A percentile compares a stretch with the other conserved stretches of the same genome.
Conservation (phyloP, 495 filamentous ascomycete species). For the Penicillium herquei region DNA sequence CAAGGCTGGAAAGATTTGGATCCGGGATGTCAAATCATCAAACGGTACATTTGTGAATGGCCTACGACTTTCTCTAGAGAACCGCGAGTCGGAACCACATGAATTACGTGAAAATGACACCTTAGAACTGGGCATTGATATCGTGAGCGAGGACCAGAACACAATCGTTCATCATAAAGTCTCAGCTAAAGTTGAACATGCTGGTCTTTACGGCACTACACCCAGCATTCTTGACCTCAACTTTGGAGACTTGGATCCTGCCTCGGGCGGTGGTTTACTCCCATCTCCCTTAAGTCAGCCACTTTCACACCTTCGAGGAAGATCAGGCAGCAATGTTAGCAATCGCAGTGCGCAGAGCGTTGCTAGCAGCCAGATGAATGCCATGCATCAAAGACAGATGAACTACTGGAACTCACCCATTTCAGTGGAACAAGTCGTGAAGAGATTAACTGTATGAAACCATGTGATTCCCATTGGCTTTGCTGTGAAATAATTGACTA, state of each 20-base stretch:
- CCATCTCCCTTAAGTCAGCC: constrained; percentile 56
- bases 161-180: constrained; percentile 98
- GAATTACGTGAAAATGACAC: constrained; percentile 85
- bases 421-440: constrained; percentile 92
- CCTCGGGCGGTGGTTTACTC: constrained; percentile 66
- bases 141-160: constrained; percentile 97
- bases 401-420: constrained; percentile 84
- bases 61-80: constrained; percentile 84
- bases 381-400: constrained; percentile 61
- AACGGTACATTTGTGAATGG: constrained; percentile 98
- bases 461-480: background rate
- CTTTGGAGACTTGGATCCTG: constrained; percentile 80
- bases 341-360: constrained; percentile 55
- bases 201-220: constrained; percentile 66
- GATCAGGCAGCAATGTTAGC: constrained; percentile 68
- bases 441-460: constrained; percentile 79
- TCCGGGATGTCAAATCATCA: constrained; percentile 95
- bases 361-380: constrained; percentile 57
- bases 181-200: constrained; percentile 91
- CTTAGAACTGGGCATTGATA: constrained; percentile 93
- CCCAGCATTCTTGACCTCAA: constrained; percentile 82
- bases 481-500: constrained; percentile 6
- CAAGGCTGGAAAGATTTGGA: constrained; percentile 84
- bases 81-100: constrained; percentile 91
- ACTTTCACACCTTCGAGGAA: constrained; percentile 61